These are phyloP conservation scores for Isabelozyma heimii DNA, from an alignment of 805 yeast genomes.

Conservation along the genomic window DNA sequence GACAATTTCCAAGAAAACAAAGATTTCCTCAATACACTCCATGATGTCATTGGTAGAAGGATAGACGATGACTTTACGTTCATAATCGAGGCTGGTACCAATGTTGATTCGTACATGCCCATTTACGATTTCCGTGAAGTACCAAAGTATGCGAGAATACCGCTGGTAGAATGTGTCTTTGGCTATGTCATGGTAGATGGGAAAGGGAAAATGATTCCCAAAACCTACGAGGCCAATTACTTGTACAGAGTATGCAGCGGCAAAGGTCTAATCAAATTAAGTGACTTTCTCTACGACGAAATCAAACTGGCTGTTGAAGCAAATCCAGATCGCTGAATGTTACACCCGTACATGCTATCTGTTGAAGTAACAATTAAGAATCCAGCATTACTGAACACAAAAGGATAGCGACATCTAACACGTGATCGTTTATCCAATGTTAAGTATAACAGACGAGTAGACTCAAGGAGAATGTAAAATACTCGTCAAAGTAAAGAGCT, in stretches of 20 bases:
- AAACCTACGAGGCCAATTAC: conserved; percentile 54
- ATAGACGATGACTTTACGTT: conserved; percentile 49
- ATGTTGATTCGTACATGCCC: conserved; percentile 58
- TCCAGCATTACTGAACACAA: too few relatives aligned
- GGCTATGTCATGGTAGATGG: conserved; percentile 66
- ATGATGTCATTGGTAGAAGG: conserved; percentile 18
- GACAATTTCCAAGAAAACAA: conserved; percentile 22
- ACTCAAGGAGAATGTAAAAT: too few relatives aligned
- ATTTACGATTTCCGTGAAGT: conserved; percentile 66
- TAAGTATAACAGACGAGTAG: too few relatives aligned
- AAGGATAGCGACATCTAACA: too few relatives aligned
- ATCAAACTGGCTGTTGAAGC: conserved; percentile 12
- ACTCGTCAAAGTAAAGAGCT: too few relatives aligned
- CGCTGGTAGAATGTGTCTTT: conserved; percentile 66
- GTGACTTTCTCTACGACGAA: conserved; percentile 48
- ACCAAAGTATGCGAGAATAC: conserved; percentile 63
- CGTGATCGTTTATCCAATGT: too few relatives aligned
- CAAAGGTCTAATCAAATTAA: conserved; percentile 50
- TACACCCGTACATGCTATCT: background rate
- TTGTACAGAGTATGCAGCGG: conserved; percentile 53
- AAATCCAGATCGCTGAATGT: background rate
- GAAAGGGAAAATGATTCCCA: conserved; percentile 52
- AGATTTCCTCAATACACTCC: conserved; percentile 25
- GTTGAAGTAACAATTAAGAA: too few relatives aligned
- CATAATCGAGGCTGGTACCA: conserved; percentile 53